Evolutionary conservation across 177 flowering plant species (phyloP).

Genomic region (Tripterygium wilfordii): DNA sequence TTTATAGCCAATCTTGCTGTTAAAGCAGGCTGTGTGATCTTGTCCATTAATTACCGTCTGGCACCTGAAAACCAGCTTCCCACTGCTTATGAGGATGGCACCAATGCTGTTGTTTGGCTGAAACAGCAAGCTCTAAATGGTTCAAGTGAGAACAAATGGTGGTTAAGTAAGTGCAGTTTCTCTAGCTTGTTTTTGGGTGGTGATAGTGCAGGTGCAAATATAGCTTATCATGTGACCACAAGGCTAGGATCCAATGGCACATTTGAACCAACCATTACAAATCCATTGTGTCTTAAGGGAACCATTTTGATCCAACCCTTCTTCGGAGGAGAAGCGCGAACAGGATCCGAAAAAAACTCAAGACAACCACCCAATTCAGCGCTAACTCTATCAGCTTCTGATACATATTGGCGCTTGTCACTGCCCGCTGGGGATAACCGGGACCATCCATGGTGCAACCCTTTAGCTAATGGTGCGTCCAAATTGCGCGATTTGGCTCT

Average conservation of each 20-base stretch:
- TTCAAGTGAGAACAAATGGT: conserved; percentile 25
- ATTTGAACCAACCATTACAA: conserved; percentile 2
- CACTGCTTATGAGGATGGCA: conserved; percentile 48
- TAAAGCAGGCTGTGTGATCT: conserved; percentile 27
- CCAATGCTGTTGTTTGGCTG: conserved; percentile 31
- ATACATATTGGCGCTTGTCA: conserved; percentile 44
- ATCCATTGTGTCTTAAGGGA: conserved; percentile 27
- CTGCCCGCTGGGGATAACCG: conserved; percentile 36
- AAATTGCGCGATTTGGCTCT: conserved; percentile 10
- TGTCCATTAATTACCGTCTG: conserved; percentile 43
- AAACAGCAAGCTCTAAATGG: conserved; percentile 21
- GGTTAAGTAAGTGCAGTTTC: conserved; percentile 27
- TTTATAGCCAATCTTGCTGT: conserved; percentile 33
- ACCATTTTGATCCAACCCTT: conserved; percentile 44
- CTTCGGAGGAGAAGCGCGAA: conserved; percentile 44
- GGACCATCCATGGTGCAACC: conserved; percentile 53
- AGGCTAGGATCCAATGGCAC: conserved; percentile 6
- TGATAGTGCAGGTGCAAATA: conserved; percentile 55
- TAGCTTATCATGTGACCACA: conserved; percentile 33
- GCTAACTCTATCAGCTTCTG: conserved; percentile 31
- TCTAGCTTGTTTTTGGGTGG: conserved; percentile 33
- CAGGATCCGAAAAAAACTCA: conserved; percentile 25
- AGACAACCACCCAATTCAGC: conserved; percentile 27
- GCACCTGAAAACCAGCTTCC: conserved; percentile 53
- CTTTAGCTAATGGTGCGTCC: conserved; percentile 15